Evolutionary conservation across 78 protist genomes (phyloP).

Genomic region (Dictyostelium purpureum): DNA sequence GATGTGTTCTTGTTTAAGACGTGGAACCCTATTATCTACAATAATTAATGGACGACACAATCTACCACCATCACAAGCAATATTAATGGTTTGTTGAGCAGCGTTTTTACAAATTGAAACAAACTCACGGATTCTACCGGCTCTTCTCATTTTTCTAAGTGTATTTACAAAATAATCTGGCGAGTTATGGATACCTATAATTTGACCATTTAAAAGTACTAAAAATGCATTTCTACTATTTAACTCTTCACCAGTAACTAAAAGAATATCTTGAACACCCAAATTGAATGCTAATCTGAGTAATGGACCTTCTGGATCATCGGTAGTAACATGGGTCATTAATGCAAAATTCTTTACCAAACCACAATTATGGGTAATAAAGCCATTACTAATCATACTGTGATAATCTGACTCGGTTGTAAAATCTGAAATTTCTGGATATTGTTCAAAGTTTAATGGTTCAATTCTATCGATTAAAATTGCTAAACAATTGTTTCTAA

Average conservation of each 20-base stretch:
- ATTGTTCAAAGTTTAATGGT: not conserved
- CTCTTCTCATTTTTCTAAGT: constrained; percentile 88
- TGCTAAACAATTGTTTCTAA: not conserved
- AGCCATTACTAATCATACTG: constrained; percentile 31
- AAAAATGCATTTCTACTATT: constrained; percentile 84
- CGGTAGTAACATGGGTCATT: constrained; percentile 96
- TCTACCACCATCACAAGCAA: constrained; percentile 98
- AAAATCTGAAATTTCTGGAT: constrained; percentile 74
- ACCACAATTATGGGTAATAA: constrained; percentile 85
- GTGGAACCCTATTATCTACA: constrained; percentile 87
- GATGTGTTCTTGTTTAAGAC: constrained; percentile 68
- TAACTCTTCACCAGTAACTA: constrained; percentile 73
- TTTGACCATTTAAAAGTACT: constrained; percentile 98
- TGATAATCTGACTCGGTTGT: constrained; percentile 36
- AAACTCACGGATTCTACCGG: constrained; percentile 67
- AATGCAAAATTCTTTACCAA: constrained; percentile 99
- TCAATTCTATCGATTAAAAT: not conserved
- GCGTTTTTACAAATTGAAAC: constrained; percentile 94
- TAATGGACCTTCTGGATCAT: constrained; percentile 68
- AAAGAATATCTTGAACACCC: constrained; percentile 41
- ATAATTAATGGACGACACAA: constrained; percentile 96
- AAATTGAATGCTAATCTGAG: constrained; percentile 63
- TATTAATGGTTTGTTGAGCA: constrained; percentile 91
- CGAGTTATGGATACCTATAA: constrained; percentile 97
- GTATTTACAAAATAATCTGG: constrained; percentile 89